These are phyloP conservation scores for Lachnellula subtilissima DNA, from an alignment of 2,329 filamentous ascomycete species.

Conservation along the genomic window DNA sequence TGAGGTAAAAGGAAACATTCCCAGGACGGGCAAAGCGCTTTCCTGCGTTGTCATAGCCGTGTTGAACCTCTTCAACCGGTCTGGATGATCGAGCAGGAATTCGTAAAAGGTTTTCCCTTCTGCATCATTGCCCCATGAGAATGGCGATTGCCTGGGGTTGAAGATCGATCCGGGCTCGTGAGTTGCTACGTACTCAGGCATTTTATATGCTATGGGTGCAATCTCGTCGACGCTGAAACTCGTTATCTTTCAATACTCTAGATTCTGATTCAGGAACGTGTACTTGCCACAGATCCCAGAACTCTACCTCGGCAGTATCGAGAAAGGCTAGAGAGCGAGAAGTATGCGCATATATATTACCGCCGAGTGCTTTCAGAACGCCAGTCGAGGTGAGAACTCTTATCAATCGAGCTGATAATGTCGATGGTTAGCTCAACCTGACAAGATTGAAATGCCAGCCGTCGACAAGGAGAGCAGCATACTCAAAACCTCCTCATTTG, in stretches of 20 bases:
- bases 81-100: slow-evolving; percentile 22
- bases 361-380: slow-evolving; percentile 26
- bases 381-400: slow-evolving; percentile 28
- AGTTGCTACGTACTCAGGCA: slow-evolving; percentile 24
- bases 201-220: slow-evolving; percentile 17
- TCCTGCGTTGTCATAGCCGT: slow-evolving; percentile 11
- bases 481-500: slow-evolving; percentile 26
- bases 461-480: slow-evolving; percentile 1
- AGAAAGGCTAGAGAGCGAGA: slow-evolving; percentile 27
- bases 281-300: slow-evolving; percentile 24
- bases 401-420: slow-evolving; percentile 25
- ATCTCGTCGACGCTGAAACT: slow-evolving; percentile 21
- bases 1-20: slow-evolving; percentile 5
- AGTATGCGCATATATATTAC: slow-evolving; percentile 29
- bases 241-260: too few species aligned
- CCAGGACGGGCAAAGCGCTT: slow-evolving; percentile 2
- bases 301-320: slow-evolving; percentile 25
- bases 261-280: neutral
- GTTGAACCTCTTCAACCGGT: slow-evolving; percentile 25
- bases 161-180: slow-evolving; percentile 15
- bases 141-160: slow-evolving; percentile 15
- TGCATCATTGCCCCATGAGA: slow-evolving; percentile 19
- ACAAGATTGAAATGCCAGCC: neutral
- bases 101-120: slow-evolving; percentile 26
- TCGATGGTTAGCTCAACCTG: neutral